Evolutionary conservation across 192 early-diverging fungal genomes (phyloP).

Genomic region (Phlyctochytrium planicorne): DNA sequence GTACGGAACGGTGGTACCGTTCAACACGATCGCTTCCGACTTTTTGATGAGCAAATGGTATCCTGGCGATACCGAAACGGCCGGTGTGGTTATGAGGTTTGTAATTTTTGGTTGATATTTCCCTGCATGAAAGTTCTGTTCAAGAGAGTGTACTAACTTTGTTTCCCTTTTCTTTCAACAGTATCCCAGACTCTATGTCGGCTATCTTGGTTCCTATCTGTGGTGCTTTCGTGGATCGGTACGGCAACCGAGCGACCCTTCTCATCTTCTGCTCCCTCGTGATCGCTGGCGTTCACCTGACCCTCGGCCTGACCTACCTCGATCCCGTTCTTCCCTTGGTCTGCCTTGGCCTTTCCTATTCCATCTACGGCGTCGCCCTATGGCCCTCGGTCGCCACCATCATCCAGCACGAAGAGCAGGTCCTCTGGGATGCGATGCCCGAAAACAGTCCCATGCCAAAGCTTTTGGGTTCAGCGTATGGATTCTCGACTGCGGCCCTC

Average conservation of each 20-base stretch:
- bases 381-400: constrained; percentile 63
- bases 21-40: constrained; percentile 55
- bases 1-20: constrained; percentile 56
- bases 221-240: constrained; percentile 58
- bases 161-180: constrained; percentile 17
- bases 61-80: constrained; percentile 47
- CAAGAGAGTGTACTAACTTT: no score
- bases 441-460: constrained; percentile 17
- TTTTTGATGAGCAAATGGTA: constrained; percentile 61
- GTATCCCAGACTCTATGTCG: constrained; percentile 64
- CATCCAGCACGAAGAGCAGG: constrained; percentile 48
- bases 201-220: constrained; percentile 58
- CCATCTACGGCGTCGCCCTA: constrained; percentile 62
- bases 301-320: constrained; percentile 50
- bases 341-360: constrained; percentile 57
- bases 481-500: constrained; percentile 42
- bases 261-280: constrained; percentile 53
- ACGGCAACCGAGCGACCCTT: constrained; percentile 50
- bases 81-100: constrained; percentile 54
- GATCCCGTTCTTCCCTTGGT: constrained; percentile 55
- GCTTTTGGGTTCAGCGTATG: constrained; percentile 52
- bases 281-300: constrained; percentile 54
- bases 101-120: no score
- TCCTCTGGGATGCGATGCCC: constrained; percentile 19
- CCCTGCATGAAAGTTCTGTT: no score